Evolutionary conservation across 768 basidiomycete species (phyloP).

Genomic region (Naganishia friedmannii): DNA sequence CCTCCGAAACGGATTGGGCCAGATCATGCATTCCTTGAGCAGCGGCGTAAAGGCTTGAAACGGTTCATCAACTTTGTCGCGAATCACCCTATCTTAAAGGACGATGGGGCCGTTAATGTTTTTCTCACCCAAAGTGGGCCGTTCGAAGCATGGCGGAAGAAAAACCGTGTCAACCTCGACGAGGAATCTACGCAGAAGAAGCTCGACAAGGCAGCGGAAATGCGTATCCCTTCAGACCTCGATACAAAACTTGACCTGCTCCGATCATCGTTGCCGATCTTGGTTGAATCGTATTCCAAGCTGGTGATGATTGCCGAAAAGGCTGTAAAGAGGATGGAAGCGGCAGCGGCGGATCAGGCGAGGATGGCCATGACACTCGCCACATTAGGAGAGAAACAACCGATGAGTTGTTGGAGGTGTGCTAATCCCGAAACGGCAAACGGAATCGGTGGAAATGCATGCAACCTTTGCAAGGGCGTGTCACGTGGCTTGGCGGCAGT

Average conservation of each 20-base stretch:
- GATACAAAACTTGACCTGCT: conserved; percentile 79
- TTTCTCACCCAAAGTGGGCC: conserved; percentile 74
- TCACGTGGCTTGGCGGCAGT: conserved; percentile 67
- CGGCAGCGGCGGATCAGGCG: conserved; percentile 82
- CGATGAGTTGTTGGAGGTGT: conserved; percentile 68
- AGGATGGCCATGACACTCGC: conserved; percentile 79
- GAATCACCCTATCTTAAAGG: conserved; percentile 89
- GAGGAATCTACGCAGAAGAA: conserved; percentile 68
- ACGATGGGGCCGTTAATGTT: conserved; percentile 74
- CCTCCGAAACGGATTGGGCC: conserved; percentile 91
- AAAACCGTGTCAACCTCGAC: conserved; percentile 69
- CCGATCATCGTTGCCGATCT: conserved; percentile 67
- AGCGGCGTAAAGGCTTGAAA: conserved; percentile 76
- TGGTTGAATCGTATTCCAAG: conserved; percentile 89
- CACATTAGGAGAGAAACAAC: conserved; percentile 58
- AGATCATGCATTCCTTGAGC: conserved; percentile 86
- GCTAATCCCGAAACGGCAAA: conserved; percentile 23
- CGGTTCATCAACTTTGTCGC: conserved; percentile 76
- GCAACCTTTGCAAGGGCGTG: conserved; percentile 75
- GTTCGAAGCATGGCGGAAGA: conserved; percentile 84
- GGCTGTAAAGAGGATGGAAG: conserved; percentile 82
- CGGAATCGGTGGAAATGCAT: conserved; percentile 58
- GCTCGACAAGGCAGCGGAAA: conserved; percentile 64
- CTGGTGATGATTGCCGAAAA: conserved; percentile 83
- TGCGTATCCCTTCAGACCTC: conserved; percentile 86